A percentile compares a stretch with the other conserved stretches of the same genome.
Evolutionary conservation across 192 early-diverging fungal species (phyloP).

Genomic region (Backusella morwellensis): DNA sequence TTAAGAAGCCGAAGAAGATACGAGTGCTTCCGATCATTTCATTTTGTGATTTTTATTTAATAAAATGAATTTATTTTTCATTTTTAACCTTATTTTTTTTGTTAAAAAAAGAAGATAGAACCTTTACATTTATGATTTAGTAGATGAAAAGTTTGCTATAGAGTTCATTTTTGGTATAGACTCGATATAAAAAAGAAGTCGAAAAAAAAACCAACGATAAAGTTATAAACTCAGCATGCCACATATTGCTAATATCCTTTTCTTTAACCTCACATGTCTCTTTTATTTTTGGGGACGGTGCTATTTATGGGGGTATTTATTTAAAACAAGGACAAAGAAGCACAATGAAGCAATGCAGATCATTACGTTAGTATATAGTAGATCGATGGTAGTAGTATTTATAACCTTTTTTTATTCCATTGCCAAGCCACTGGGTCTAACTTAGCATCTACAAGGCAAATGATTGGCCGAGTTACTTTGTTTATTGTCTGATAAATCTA

Average conservation of each 20-base stretch:
- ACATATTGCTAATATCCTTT: background rate
- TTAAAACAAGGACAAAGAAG: background rate
- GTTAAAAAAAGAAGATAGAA: no score
- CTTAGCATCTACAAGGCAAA: background rate
- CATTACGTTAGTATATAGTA: background rate
- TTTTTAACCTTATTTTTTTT: background rate
- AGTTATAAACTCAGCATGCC: background rate
- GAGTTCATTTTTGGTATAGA: background rate
- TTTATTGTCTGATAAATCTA: no score
- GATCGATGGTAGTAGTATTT: background rate
- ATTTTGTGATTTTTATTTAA: background rate
- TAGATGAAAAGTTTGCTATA: background rate
- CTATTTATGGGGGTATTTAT: background rate
- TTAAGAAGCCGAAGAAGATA: background rate
- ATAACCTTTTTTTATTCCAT: background rate
- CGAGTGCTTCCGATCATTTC: background rate
- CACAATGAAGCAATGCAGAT: background rate
- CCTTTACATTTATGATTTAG: background rate
- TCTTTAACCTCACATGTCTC: background rate
- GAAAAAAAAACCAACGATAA: background rate
- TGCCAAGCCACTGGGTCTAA: background rate
- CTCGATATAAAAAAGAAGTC: background rate
- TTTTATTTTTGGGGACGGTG: background rate
- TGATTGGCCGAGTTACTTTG: background rate
- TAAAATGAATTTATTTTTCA: background rate